Evolutionary conservation across 805 yeast genomes (phyloP).

Genomic region (Metschnikowia koreensis): DNA sequence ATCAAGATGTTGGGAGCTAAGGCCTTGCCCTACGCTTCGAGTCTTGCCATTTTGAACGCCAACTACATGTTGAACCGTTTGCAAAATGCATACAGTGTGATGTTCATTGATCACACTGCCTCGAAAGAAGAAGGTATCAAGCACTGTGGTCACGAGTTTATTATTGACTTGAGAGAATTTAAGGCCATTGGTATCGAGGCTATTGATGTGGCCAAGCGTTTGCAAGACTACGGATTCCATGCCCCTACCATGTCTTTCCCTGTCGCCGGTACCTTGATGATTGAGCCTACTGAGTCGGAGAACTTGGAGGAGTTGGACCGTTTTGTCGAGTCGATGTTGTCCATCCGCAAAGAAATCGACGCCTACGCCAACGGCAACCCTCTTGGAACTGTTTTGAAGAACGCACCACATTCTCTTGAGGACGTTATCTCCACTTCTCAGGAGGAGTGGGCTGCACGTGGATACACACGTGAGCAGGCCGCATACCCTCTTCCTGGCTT

Average conservation of each 20-base stretch:
- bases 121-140: constrained; percentile 48
- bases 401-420: constrained; percentile 87
- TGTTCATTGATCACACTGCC: constrained; percentile 59
- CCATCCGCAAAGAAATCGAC: constrained; percentile 79
- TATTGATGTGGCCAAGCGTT: constrained; percentile 92
- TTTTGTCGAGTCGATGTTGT: constrained; percentile 81
- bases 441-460: constrained; percentile 77
- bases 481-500: constrained; percentile 85
- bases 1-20: constrained; percentile 89
- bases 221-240: constrained; percentile 98
- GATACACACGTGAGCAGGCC: constrained; percentile 89
- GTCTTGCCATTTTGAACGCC: constrained; percentile 90
- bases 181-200: constrained; percentile 84
- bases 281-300: constrained; percentile 97
- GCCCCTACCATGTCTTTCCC: constrained; percentile 99
- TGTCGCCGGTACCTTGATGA: constrained; percentile 94
- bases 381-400: constrained; percentile 69
- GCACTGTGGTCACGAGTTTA: constrained; percentile 96
- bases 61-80: constrained; percentile 89
- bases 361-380: constrained; percentile 65
- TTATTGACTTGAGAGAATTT: constrained; percentile 84
- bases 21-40: constrained; percentile 82
- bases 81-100: constrained; percentile 65
- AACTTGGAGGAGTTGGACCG: constrained; percentile 84
- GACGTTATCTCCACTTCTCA: constrained; percentile 64